These are phyloP conservation scores for Ceratocystis alfenasii DNA, from an alignment of 2,329 filamentous ascomycete genomes.

Conservation along the genomic window DNA sequence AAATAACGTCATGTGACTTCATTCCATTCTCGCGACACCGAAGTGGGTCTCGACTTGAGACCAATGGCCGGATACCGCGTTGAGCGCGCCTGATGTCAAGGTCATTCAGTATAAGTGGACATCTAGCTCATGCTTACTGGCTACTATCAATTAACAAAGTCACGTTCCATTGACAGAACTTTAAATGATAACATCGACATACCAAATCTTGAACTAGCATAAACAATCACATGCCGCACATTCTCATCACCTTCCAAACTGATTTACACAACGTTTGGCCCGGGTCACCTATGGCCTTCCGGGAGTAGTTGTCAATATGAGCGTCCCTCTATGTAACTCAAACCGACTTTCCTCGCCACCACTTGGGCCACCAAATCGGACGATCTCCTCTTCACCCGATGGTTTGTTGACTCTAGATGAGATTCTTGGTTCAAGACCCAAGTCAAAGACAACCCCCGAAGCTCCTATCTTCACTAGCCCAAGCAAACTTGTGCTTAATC, in stretches of 20 bases:
- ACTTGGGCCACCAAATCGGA: background rate
- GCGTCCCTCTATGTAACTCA: background rate
- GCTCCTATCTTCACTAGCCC: background rate
- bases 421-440: background rate
- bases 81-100: background rate
- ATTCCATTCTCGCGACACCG: constrained; percentile 14
- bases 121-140: background rate
- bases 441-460: background rate
- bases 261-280: background rate
- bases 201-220: background rate
- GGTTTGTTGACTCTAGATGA: background rate
- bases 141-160: background rate
- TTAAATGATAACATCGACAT: background rate
- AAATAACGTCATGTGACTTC: constrained; percentile 10
- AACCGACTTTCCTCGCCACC: background rate
- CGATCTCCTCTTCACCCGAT: constrained; percentile 14
- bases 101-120: background rate
- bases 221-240: background rate
- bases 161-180: background rate
- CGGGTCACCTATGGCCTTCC: background rate
- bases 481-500: background rate
- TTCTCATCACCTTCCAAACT: background rate
- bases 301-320: background rate
- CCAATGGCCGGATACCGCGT: background rate
- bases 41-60: background rate